Base-by-base conservation (phyloP, 306 rosid species). In the Quercus ilex region DNA sequence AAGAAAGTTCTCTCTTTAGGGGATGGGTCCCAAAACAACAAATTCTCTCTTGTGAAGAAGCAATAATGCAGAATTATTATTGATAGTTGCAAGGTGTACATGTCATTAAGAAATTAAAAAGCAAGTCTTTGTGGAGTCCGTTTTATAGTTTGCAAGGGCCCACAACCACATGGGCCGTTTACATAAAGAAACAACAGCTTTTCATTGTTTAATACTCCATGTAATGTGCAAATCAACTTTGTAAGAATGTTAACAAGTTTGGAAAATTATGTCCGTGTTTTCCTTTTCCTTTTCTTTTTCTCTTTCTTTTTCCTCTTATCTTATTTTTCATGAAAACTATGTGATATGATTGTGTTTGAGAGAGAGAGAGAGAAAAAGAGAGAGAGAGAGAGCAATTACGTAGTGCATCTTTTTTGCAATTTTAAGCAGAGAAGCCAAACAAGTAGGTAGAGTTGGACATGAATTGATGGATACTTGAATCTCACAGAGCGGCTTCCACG, bases 91-190 rank as follows among this genome's bases (percentile, higher is more conserved):
- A 53, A 85, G 84, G 80, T 87, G 92, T 90, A 87, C 81, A 92
- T 89, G 89, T 91, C 89, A 91, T 88, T 91, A 86, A 85, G 84
- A 86, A 86, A 85, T 83, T 83, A 55, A 77, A 88, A 86, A 79
- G 91, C 91, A 80, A 55, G 86, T 86, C 91, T 85, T 89, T 86
- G 93, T 91, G 89, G 86, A 90, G 87, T 91, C 91, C 83, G 83
- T 85, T 90, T 90, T 56, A 72, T 86, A 83, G 89, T 87, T 90
- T 89, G 77, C 79, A 20, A 41, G 88, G 98, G 71, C 83, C 97
- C 96, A 85, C 88, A 77, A 79, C 83, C 98, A 92, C 95, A 92
- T 92, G 99, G 91, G 84, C 85, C 86, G 79, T 90, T 86, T 85
- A 78, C 86, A 85, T 74, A 73, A 89, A 82, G 80, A 83, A 87